phyloP scores from a whole-genome alignment of 768 basidiomycete genomes.

The Cystofilobasidium macerans region DNA sequence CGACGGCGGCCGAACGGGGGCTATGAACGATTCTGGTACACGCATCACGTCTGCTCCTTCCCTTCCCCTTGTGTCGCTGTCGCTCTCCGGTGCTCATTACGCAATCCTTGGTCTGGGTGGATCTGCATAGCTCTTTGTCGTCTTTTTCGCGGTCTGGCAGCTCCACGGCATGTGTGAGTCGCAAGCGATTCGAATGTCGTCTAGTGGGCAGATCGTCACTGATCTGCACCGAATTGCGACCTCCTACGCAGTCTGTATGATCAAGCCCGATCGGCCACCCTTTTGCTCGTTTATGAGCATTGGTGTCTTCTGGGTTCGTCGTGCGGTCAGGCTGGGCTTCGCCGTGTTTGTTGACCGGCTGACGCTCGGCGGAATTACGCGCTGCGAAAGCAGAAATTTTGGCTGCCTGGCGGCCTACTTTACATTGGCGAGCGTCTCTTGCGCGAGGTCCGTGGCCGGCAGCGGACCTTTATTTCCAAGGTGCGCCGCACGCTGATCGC shows the following conservation, averaged over 20 bases:
- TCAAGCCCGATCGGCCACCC: constrained; percentile 68
- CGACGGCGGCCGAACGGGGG: constrained; percentile 47
- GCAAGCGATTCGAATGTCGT: constrained; percentile 8
- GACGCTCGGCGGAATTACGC: too few relatives aligned
- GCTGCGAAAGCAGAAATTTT: constrained; percentile 32
- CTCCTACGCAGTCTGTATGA: constrained; percentile 33
- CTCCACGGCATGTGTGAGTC: constrained; percentile 64
- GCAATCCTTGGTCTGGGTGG: too few relatives aligned
- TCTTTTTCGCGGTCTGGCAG: constrained; percentile 92
- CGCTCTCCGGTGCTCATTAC: constrained; percentile 43
- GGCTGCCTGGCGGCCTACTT: constrained; percentile 44
- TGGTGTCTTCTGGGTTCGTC: constrained; percentile 87
- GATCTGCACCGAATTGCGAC: neutral
- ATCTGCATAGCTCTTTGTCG: constrained; percentile 81
- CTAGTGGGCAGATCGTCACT: neutral
- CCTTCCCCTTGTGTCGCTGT: constrained; percentile 42
- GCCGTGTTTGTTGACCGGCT: neutral
- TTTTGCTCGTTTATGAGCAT: constrained; percentile 74
- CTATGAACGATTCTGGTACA: constrained; percentile 70
- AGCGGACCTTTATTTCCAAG: constrained; percentile 84
- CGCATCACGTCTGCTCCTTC: constrained; percentile 27
- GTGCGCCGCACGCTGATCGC: constrained; percentile 13
- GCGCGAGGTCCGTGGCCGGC: constrained; percentile 73
- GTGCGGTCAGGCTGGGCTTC: neutral
- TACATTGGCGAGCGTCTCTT: constrained; percentile 81